A percentile compares a stretch with the other conserved stretches of the same genome.
These are phyloP conservation scores for Chiua virens DNA, from an alignment of 768 basidiomycete species.

Conservation along the genomic window DNA sequence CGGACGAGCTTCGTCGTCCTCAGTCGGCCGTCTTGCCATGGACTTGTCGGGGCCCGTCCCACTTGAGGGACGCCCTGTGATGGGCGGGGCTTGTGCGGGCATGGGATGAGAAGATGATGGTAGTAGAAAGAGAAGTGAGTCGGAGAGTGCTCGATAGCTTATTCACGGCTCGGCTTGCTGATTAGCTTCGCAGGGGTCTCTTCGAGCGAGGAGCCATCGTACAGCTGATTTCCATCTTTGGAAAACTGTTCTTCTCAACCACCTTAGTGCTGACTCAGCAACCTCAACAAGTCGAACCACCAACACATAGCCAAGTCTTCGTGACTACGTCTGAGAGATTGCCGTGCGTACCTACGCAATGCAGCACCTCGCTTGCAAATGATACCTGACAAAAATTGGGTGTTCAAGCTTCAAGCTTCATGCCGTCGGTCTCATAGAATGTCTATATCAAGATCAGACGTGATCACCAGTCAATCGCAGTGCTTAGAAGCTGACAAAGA, in stretches of 20 bases:
- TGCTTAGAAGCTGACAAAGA: too few species aligned
- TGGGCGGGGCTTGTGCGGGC: conserved; percentile 18
- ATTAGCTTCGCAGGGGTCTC: conserved; percentile 28
- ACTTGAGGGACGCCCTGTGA: conserved; percentile 17
- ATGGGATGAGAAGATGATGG: conserved; percentile 14
- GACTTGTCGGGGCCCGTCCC: conserved; percentile 30
- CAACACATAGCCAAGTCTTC: too few species aligned
- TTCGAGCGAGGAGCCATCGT: conserved; percentile 17
- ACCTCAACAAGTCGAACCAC: too few species aligned
- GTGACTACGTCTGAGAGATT: too few species aligned
- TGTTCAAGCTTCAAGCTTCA: too few species aligned
- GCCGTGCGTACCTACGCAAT: too few species aligned
- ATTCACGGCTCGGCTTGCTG: conserved; percentile 17
- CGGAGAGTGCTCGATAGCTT: background rate
- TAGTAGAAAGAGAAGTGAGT: conserved; percentile 11
- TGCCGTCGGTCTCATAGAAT: too few species aligned
- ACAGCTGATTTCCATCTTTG: conserved; percentile 20
- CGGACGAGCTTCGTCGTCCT: conserved; percentile 73
- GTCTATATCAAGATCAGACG: too few species aligned
- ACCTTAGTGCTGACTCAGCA: conserved; percentile 19
- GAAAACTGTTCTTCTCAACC: conserved; percentile 25
- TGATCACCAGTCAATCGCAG: too few species aligned
- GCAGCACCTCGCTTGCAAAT: too few species aligned
- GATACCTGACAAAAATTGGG: too few species aligned
- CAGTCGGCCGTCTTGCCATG: conserved; percentile 31